phyloP scores from a whole-genome alignment of 306 rosid species.

The Carpinus fangiana region DNA sequence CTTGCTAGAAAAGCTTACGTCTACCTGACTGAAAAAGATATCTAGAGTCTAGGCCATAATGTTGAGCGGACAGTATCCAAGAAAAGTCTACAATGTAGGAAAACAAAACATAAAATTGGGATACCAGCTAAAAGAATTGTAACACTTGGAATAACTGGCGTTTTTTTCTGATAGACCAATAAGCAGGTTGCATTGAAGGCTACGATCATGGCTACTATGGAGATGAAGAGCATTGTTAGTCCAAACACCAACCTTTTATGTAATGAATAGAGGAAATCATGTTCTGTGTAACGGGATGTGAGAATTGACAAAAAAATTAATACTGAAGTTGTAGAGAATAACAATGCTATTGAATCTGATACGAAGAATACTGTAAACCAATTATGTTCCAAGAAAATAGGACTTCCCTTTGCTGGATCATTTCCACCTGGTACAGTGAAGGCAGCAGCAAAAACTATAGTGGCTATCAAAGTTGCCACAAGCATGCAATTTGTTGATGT shows the following conservation, averaged over 20 bases:
- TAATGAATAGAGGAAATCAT: conserved; percentile 30
- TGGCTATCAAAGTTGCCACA: conserved; percentile 50
- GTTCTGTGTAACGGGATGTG: not conserved
- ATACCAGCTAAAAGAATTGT: conserved; percentile 26
- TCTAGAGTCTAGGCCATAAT: conserved; percentile 37
- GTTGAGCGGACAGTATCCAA: conserved; percentile 36
- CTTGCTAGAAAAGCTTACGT: not conserved
- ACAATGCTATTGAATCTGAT: not conserved
- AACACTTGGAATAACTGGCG: conserved; percentile 33
- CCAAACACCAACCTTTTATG: conserved; percentile 28
- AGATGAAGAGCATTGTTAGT: conserved; percentile 36
- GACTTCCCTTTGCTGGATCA: conserved; percentile 4
- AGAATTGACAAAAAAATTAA: not conserved
- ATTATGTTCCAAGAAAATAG: not conserved
- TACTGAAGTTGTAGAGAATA: not conserved
- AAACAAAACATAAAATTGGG: conserved; percentile 36
- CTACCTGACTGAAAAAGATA: conserved; percentile 35
- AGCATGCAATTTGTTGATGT: conserved; percentile 50
- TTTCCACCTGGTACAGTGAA: conserved; percentile 53
- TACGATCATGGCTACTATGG: conserved; percentile 47
- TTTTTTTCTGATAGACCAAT: conserved; percentile 10
- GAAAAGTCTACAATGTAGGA: conserved; percentile 37
- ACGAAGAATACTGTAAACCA: conserved; percentile 4
- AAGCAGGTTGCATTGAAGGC: conserved; percentile 34
- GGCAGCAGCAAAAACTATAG: conserved; percentile 56